These are phyloP conservation scores for Rhododendron henanense DNA, from an alignment of 148 eudicot genomes.

Conservation along the genomic window DNA sequence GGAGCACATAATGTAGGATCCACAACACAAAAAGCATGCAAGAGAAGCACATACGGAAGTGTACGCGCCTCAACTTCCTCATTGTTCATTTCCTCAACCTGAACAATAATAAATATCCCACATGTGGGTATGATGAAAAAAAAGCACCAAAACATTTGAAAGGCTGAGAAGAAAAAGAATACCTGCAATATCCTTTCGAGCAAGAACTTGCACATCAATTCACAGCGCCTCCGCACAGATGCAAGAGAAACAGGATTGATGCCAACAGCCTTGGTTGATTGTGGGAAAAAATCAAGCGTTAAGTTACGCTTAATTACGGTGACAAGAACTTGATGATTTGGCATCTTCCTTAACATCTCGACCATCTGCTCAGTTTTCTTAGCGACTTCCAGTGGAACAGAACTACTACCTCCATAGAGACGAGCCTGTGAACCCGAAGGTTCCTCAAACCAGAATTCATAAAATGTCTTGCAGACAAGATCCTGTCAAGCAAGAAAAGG, in stretches of 20 bases:
- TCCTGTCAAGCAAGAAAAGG: constrained; percentile 48
- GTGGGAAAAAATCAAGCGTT: constrained; percentile 93
- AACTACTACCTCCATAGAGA: constrained; percentile 69
- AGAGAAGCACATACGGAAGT: constrained; percentile 81
- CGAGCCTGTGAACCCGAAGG: constrained; percentile 57
- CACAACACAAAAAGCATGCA: constrained; percentile 91
- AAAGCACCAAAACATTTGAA: constrained; percentile 9
- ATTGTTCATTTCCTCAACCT: constrained; percentile 73
- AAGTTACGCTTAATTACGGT: constrained; percentile 82
- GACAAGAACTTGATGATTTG: constrained; percentile 78
- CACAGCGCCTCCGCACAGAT: constrained; percentile 92
- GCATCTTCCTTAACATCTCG: constrained; percentile 82
- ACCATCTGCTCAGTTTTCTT: constrained; percentile 96
- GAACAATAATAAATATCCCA: neutral
- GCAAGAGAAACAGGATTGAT: constrained; percentile 70
- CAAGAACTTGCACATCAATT: constrained; percentile 91
- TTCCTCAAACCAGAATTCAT: constrained; percentile 99
- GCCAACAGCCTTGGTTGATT: constrained; percentile 83
- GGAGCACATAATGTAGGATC: constrained; percentile 96
- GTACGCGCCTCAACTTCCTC: constrained; percentile 67
- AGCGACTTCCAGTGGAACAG: constrained; percentile 87
- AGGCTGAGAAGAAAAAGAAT: constrained; percentile 9
- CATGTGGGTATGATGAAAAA: neutral
- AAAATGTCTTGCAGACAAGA: constrained; percentile 95
- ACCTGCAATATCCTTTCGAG: constrained; percentile 94